Evolutionary conservation across 768 basidiomycete species (phyloP).

Genomic region (Infundibulicybe gibba): DNA sequence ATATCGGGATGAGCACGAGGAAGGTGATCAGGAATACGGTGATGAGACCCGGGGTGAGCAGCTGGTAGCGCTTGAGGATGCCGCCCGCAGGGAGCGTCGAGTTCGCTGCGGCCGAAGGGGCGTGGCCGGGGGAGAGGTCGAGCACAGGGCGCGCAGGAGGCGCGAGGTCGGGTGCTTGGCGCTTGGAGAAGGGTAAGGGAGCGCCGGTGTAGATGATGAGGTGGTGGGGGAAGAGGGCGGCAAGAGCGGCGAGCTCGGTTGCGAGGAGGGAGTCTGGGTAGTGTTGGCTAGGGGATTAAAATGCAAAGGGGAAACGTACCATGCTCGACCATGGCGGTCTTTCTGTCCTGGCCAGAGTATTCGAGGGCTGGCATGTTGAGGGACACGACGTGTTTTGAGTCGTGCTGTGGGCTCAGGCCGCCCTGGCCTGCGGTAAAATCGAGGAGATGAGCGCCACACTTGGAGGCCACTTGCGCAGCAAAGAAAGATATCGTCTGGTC

Average conservation of each 20-base stretch:
- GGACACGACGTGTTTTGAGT: conserved; percentile 60
- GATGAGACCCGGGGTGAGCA: conserved; percentile 76
- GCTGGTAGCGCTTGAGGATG: conserved; percentile 70
- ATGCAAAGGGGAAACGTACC: conserved; percentile 62
- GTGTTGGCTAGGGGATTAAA: conserved; percentile 5
- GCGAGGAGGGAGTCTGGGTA: conserved; percentile 41
- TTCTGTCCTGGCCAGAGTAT: conserved; percentile 39
- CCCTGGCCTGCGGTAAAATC: conserved; percentile 35
- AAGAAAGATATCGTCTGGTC: conserved; percentile 27
- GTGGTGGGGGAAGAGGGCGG: conserved; percentile 50
- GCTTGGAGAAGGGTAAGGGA: conserved; percentile 29
- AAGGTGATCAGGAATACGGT: conserved; percentile 57
- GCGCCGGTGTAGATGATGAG: conserved; percentile 67
- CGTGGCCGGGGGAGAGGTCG: conserved; percentile 14
- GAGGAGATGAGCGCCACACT: conserved; percentile 50
- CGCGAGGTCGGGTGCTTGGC: conserved; percentile 24
- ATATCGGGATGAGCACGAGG: conserved; percentile 64
- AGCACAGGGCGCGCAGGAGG: conserved; percentile 19
- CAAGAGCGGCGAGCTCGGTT: conserved; percentile 44
- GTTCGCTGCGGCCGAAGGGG: conserved; percentile 29
- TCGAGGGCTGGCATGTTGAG: conserved; percentile 52
- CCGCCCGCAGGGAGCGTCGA: conserved; percentile 45
- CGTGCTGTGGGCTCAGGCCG: too few relatives aligned
- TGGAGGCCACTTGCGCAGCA: conserved; percentile 39
- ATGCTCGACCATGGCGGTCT: conserved; percentile 44